Base-by-base conservation (phyloP, 1,139 yeast species). In the Kluyveromyces sp. region DNA sequence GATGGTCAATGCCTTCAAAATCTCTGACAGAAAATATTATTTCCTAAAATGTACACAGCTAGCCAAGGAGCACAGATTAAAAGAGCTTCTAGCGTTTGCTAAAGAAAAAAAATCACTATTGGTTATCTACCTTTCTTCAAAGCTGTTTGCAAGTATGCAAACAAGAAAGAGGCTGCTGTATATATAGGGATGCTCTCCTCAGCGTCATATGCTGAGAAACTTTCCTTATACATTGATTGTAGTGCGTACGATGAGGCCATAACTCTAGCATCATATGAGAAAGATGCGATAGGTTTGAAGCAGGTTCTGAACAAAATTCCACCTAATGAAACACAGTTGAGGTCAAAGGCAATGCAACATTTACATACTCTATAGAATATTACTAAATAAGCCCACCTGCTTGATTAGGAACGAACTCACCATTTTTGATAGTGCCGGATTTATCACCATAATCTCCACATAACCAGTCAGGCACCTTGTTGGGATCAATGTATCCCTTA, bases 401-500 rank as follows among this genome's bases (percentile, higher is more conserved):
- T 30, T 44, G 45, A 21, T 41, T 37, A 30, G 48, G 49, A 15
- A 39, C 50, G 48, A 74, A 74, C 36, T 59, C 60, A 0, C 80
- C 81, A 54, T 78, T 67, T 41, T 57, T 64, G 4, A 81, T 68
- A 0, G 55, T 57, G 0, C 88, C 88, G 39, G 75, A 66, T 7
- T 57, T 56, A 1, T 51, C 60, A 1, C 81, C 85, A 53, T 81
- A 83, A 60, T 85, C 92, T 2, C 96, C 96, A 1, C 95, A 81
- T 38, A 87, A 61, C 90, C 90, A 87, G 25, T 77, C 73, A 0
- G 96, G 96, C 30, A 85, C 65, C 0, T 59, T 68, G 15, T 69
- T 66, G 0, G 85, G 77, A 55, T 84, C 75, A 2, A 82, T 59
- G 0, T 73, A 57, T 41, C 76, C 78, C 15, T 68, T 56, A 3